Evolutionary conservation across 2,329 filamentous ascomycete species (phyloP).

Genomic region (Rachicladosporium sp.): DNA sequence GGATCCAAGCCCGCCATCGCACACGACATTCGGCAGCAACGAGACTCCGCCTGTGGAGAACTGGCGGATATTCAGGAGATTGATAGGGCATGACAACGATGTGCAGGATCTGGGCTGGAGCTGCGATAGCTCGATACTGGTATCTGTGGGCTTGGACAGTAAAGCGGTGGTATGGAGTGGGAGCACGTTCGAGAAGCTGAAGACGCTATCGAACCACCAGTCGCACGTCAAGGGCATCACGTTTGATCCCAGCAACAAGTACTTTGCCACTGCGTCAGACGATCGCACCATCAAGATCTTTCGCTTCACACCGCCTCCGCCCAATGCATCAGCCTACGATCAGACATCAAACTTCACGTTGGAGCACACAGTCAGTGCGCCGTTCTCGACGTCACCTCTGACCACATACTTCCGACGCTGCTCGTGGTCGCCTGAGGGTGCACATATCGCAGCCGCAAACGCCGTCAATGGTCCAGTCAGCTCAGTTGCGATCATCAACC

Average conservation of each 20-base stretch:
- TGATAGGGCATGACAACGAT: conserved; percentile 96
- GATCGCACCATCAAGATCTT: conserved; percentile 96
- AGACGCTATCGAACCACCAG: conserved; percentile 82
- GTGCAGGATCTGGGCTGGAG: conserved; percentile 98
- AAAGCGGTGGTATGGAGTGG: conserved; percentile 98
- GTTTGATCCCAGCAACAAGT: conserved; percentile 97
- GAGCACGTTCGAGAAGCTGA: conserved; percentile 94
- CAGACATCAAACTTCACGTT: conserved; percentile 94
- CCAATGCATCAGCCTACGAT: conserved; percentile 87
- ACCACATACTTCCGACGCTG: conserved; percentile 95
- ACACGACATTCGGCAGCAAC: conserved; percentile 71
- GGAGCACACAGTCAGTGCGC: conserved; percentile 77
- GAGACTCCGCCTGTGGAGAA: conserved; percentile 91
- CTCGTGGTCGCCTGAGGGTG: conserved; percentile 95
- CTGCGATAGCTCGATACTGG: conserved; percentile 84
- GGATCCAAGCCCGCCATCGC: conserved; percentile 65
- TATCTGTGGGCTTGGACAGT: conserved; percentile 91
- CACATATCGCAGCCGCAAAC: conserved; percentile 93
- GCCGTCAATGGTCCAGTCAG: conserved; percentile 95
- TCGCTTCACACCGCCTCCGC: conserved; percentile 78
- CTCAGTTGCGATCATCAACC: conserved; percentile 90
- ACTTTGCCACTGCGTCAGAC: conserved; percentile 95
- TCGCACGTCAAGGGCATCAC: conserved; percentile 98
- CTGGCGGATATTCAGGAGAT: conserved; percentile 86
- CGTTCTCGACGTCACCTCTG: conserved; percentile 81